Evolutionary conservation across 495 filamentous ascomycete genomes (phyloP).

Genomic region (Penicillium bovifimosum): DNA sequence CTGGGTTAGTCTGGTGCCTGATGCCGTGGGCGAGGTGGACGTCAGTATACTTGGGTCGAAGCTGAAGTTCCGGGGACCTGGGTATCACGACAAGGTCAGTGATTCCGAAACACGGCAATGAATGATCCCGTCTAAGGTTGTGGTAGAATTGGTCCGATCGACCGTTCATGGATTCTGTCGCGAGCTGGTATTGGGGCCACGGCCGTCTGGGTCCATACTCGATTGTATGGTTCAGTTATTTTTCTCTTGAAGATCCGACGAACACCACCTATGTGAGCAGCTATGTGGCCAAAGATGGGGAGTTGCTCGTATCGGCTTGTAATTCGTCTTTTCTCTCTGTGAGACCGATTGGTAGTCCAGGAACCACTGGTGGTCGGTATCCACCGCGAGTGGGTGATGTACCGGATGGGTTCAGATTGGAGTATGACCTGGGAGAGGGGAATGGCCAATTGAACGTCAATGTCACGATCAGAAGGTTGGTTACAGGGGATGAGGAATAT

Average conservation of each 20-base stretch:
- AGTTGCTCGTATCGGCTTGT: slow-evolving; percentile 17
- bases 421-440: slow-evolving; percentile 7
- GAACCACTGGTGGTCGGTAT: slow-evolving; percentile 14
- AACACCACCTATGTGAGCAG: slow-evolving; percentile 26
- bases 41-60: slow-evolving; percentile 21
- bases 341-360: slow-evolving; percentile 11
- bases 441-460: slow-evolving; percentile 13
- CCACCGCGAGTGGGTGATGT: slow-evolving; percentile 16
- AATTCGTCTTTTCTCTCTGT: slow-evolving; percentile 8
- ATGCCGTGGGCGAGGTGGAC: slow-evolving; percentile 25
- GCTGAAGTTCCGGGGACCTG: slow-evolving; percentile 31
- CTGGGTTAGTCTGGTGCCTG: slow-evolving; percentile 34
- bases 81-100: slow-evolving; percentile 39
- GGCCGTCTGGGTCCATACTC: slow-evolving; percentile 34
- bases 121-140: not conserved
- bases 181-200: slow-evolving; percentile 40
- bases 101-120: not conserved
- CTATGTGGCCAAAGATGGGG: slow-evolving; percentile 27
- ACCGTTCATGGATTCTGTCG: slow-evolving; percentile 15
- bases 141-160: slow-evolving; percentile 29
- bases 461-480: slow-evolving; percentile 10
- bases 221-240: slow-evolving; percentile 36
- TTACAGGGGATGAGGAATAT: slow-evolving; percentile 16
- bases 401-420: slow-evolving; percentile 17
- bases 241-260: slow-evolving; percentile 11